These are phyloP conservation scores for Cercophora samala DNA, from an alignment of 495 filamentous ascomycete species.

Conservation along the genomic window DNA sequence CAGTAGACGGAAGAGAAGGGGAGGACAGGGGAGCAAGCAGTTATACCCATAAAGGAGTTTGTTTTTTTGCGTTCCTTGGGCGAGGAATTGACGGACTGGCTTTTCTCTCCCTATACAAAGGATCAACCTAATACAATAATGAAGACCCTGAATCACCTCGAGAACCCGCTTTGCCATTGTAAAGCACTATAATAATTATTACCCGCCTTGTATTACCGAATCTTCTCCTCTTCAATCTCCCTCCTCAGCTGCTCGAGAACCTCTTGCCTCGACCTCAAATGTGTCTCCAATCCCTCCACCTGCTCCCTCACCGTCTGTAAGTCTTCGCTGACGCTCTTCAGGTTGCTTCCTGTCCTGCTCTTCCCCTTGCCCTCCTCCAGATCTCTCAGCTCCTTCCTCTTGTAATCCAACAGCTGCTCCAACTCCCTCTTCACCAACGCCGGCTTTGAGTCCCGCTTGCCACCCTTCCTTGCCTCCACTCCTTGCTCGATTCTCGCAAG, in stretches of 20 bases:
- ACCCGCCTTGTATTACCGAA: slow-evolving; percentile 31
- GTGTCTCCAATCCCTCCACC: slow-evolving; percentile 65
- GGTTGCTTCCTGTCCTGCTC: slow-evolving; percentile 58
- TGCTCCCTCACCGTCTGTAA: slow-evolving; percentile 74
- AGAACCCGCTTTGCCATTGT: background rate
- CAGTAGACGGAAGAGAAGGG: background rate
- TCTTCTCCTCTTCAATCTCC: slow-evolving; percentile 66
- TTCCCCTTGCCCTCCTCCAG: slow-evolving; percentile 71
- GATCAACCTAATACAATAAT: background rate
- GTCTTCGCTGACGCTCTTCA: slow-evolving; percentile 60
- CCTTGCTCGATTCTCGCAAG: slow-evolving; percentile 68
- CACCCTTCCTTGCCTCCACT: slow-evolving; percentile 38
- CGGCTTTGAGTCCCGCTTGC: slow-evolving; percentile 64
- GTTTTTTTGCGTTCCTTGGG: background rate
- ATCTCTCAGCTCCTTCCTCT: slow-evolving; percentile 63
- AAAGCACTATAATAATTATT: background rate
- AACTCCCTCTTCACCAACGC: slow-evolving; percentile 90
- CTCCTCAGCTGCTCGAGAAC: slow-evolving; percentile 55
- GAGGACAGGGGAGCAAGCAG: background rate
- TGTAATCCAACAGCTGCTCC: slow-evolving; percentile 82
- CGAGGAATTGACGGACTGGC: background rate
- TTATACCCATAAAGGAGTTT: slow-evolving; percentile 1
- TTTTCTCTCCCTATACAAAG: background rate
- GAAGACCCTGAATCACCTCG: background rate
- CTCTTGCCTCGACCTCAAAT: slow-evolving; percentile 57